Evolutionary conservation across 331 rosid genomes (phyloP).

Genomic region (Ulmus americana): DNA sequence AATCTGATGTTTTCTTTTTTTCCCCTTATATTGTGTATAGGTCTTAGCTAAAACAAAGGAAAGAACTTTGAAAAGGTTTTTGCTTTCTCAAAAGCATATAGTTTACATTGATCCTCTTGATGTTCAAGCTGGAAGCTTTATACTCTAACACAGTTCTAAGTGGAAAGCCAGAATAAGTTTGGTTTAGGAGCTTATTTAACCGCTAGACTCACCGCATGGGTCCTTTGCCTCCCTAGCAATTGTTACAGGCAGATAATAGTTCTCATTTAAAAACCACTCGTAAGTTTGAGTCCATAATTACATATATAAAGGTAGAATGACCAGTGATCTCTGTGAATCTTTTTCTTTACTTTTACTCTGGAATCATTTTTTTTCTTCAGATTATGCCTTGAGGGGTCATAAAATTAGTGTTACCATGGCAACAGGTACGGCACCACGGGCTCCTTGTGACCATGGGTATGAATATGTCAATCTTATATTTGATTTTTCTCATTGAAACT

Average conservation of each 20-base stretch:
- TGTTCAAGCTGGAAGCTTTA: constrained; percentile 67
- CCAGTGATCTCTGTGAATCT: background rate
- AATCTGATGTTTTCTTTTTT: constrained; percentile 1
- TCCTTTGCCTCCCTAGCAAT: constrained; percentile 62
- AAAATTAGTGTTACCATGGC: no score
- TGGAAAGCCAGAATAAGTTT: constrained; percentile 61
- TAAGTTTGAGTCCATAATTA: constrained; percentile 33
- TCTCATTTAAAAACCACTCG: constrained; percentile 72
- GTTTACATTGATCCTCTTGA: constrained; percentile 75
- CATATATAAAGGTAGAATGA: background rate
- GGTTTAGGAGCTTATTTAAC: constrained; percentile 81
- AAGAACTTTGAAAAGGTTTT: constrained; percentile 47
- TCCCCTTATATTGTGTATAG: constrained; percentile 30
- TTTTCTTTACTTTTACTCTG: background rate
- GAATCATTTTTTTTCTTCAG: no score
- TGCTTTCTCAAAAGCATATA: constrained; percentile 72
- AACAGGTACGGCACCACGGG: no score
- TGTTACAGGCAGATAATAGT: constrained; percentile 47
- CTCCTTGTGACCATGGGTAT: no score
- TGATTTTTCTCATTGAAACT: no score
- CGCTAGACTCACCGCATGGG: constrained; percentile 68
- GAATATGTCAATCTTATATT: no score
- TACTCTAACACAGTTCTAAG: constrained; percentile 63
- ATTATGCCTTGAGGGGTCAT: no score
- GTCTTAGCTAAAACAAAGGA: constrained; percentile 53